phyloP scores from a whole-genome alignment of 2,329 filamentous ascomycete genomes.

The Scedosporium aurantiacum region DNA sequence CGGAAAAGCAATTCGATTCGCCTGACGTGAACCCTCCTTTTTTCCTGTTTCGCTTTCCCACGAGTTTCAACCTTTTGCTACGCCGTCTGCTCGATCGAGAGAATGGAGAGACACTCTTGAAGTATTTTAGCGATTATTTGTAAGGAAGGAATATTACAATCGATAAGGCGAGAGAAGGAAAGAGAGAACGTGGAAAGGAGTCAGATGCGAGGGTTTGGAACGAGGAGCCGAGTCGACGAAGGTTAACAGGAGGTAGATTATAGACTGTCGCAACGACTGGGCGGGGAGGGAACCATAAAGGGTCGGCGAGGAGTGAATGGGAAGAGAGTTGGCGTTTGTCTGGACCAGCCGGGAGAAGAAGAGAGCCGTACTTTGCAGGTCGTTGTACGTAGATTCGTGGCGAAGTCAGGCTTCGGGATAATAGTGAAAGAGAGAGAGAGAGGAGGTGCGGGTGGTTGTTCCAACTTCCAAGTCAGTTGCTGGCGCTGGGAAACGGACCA shows the following conservation, averaged over 20 bases:
- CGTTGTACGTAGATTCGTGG: neutral
- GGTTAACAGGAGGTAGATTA: neutral
- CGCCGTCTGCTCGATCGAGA: neutral
- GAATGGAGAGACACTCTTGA: neutral
- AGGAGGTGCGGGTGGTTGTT: neutral
- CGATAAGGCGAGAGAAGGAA: neutral
- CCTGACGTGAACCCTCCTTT: neutral
- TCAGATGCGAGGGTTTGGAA: neutral
- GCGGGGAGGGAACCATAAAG: neutral
- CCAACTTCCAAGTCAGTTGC: neutral
- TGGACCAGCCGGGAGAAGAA: neutral
- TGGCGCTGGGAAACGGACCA: neutral
- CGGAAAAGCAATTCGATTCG: neutral
- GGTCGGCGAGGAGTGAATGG: neutral
- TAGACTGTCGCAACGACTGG: neutral
- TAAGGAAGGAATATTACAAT: neutral
- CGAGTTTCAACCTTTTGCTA: neutral
- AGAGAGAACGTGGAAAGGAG: neutral
- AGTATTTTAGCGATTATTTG: neutral
- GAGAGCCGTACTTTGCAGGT: neutral
- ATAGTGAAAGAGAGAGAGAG: neutral
- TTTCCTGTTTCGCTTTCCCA: neutral
- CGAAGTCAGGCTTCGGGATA: neutral
- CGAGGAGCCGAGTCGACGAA: neutral
- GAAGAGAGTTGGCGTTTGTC: neutral